Evolutionary conservation across 176 grass and related monocot genomes (phyloP).

Genomic region (Hsuehochloa calcarea): DNA sequence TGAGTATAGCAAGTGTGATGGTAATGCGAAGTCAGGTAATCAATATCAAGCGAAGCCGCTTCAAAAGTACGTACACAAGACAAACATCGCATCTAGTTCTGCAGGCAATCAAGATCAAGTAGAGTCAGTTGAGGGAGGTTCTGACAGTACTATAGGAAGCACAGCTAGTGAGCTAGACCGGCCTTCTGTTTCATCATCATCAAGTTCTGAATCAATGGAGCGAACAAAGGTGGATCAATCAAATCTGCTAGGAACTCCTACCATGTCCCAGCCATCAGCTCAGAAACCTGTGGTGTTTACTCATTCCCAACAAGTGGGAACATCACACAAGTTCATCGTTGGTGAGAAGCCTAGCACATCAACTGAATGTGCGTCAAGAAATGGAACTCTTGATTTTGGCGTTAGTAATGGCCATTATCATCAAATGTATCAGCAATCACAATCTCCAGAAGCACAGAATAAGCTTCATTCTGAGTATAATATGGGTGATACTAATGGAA

Average conservation of each 20-base stretch:
- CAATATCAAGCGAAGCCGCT: conserved; percentile 29
- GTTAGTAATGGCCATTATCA: conserved; percentile 13
- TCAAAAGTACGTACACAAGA: conserved; percentile 43
- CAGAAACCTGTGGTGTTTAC: background rate
- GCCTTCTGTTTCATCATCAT: conserved; percentile 25
- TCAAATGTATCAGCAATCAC: conserved; percentile 3
- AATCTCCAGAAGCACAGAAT: conserved; percentile 13
- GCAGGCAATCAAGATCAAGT: conserved; percentile 6
- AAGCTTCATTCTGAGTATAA: conserved; percentile 33
- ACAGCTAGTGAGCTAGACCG: background rate
- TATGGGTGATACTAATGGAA: conserved; percentile 27
- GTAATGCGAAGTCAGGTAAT: conserved; percentile 34
- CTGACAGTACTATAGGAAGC: conserved; percentile 2
- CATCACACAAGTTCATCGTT: background rate
- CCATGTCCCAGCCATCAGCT: background rate
- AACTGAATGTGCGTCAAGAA: conserved; percentile 14
- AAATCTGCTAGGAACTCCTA: conserved; percentile 2
- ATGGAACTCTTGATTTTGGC: conserved; percentile 4
- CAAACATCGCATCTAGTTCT: background rate
- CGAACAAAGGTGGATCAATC: background rate
- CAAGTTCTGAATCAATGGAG: background rate
- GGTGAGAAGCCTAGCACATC: conserved; percentile 3
- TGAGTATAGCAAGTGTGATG: conserved; percentile 24
- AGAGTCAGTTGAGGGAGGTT: background rate
- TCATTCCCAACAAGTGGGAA: background rate